Base-by-base conservation (phyloP, 345 rosid genomes). In the Geranium brycei region DNA sequence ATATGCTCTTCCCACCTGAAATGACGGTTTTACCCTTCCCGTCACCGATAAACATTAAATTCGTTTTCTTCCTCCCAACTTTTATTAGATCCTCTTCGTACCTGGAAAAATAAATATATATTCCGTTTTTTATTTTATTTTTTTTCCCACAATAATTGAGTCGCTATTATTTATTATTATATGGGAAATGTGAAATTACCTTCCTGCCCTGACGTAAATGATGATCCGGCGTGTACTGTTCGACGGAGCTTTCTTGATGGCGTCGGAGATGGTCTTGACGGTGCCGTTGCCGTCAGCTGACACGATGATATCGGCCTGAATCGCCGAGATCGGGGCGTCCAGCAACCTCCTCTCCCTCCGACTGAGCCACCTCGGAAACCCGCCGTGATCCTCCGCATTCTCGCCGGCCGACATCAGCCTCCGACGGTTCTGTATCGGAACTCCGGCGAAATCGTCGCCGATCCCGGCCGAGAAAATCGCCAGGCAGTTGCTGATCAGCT, bases 121-220 rank as follows among this genome's bases (percentile, higher is more conserved):
- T 23, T 23, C 28, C 1, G 28, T 2, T 0, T 1, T 23, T 19
- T 47, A 31, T 53, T 1, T 14, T 31, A 18, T 28, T 53, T 40
- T 17, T 35, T 30, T 31, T 57, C 31, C 57, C 31, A 17, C 8
- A 3, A 14, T 41, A 15, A 13, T 32, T 17, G 28, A 23, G 51
- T 11, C 0, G 5, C 5, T 4, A 0, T 2, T 7, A 31, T 6
- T 12, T 19, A 47, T 23, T 0, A 14, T 2, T 35, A 13, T 23
- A 2, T 1, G 41, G 14, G 16, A 19, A n/a, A 56, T 59, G 16
- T 19, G 3, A 38, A 67, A 53, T 72, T 81, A 93, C 99, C 91
- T 93, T 76, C 99, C 99, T 66, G 99, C 97, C 74, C 59, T 84
- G 57, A 93, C 92, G 75, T 88, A 91, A 63, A 93, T 93, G 31